phyloP scores from a whole-genome alignment of 768 basidiomycete species.

The Hygrophorus russula region DNA sequence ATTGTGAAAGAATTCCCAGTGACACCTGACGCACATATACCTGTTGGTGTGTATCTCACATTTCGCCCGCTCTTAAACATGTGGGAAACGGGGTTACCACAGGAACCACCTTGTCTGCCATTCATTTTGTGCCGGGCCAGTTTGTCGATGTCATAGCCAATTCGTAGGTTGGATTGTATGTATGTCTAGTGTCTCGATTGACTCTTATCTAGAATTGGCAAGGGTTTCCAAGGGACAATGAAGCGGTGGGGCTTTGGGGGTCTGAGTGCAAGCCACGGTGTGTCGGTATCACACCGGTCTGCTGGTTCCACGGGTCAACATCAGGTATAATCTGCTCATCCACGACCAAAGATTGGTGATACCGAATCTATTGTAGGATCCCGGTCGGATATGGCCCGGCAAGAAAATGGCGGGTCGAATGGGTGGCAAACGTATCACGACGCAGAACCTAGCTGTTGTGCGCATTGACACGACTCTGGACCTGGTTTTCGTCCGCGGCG shows the following conservation, averaged over 20 bases:
- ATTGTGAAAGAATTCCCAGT: slow-evolving; percentile 84
- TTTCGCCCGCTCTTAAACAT: not conserved
- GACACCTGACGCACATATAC: slow-evolving; percentile 80
- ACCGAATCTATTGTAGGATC: slow-evolving; percentile 47
- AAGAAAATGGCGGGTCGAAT: slow-evolving; percentile 98
- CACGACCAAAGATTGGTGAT: not conserved
- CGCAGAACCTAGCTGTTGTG: slow-evolving; percentile 81
- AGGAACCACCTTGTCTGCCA: slow-evolving; percentile 85
- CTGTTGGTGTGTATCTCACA: slow-evolving; percentile 55
- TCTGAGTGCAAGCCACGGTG: slow-evolving; percentile 89
- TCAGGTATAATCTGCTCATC: slow-evolving; percentile 44
- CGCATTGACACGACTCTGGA: slow-evolving; percentile 81
- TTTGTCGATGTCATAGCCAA: slow-evolving; percentile 86
- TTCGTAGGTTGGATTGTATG: slow-evolving; percentile 51
- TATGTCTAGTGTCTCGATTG: not conserved
- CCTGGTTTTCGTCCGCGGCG: slow-evolving; percentile 85
- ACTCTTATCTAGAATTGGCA: slow-evolving; percentile 61
- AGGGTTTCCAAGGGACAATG: slow-evolving; percentile 96
- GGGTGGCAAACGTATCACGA: slow-evolving; percentile 73
- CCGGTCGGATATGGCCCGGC: slow-evolving; percentile 91
- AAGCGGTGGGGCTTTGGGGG: slow-evolving; percentile 93
- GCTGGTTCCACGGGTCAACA: slow-evolving; percentile 91
- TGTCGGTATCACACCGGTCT: slow-evolving; percentile 87
- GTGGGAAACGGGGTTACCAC: not conserved
- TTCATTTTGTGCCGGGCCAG: slow-evolving; percentile 97